Conservation (phyloP, 2,329 filamentous ascomycete genomes). For the Tolypocladium endophyticum region DNA sequence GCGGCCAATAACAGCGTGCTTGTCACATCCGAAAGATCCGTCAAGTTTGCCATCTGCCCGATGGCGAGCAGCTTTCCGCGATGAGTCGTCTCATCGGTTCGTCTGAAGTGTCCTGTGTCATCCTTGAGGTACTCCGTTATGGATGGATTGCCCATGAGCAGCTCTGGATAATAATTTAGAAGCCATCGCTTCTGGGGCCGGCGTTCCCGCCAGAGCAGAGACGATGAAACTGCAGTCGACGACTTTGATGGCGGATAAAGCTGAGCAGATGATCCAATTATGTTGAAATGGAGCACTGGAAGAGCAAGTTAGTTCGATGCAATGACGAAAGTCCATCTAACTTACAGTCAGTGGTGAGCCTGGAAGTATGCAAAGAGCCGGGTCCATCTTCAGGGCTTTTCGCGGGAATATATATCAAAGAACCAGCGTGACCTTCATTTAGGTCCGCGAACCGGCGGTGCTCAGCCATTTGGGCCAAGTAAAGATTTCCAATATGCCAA, state of each 20-base stretch:
- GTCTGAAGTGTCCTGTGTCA: conserved; percentile 20
- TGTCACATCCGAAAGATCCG: conserved; percentile 11
- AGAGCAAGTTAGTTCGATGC: background rate
- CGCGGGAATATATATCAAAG: conserved; percentile 18
- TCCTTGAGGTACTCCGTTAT: conserved; percentile 23
- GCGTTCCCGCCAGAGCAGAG: conserved; percentile 17
- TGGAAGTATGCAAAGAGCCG: conserved; percentile 19
- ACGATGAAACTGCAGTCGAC: conserved; percentile 10
- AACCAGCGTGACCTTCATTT: conserved; percentile 21
- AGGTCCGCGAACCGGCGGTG: conserved; percentile 19
- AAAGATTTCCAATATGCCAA: conserved; percentile 17
- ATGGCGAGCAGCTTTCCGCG: conserved; percentile 36
- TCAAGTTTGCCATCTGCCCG: conserved; percentile 40
- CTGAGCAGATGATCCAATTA: conserved; percentile 20
- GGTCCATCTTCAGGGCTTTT: conserved; percentile 10
- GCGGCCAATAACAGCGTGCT: conserved; percentile 31
- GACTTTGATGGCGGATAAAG: conserved; percentile 22
- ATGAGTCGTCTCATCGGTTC: conserved; percentile 13
- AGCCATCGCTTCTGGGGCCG: conserved; percentile 38
- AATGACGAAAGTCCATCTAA: background rate
- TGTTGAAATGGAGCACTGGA: conserved; percentile 20
- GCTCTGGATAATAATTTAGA: conserved; percentile 38
- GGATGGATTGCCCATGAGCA: conserved; percentile 26
- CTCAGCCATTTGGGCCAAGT: conserved; percentile 27
- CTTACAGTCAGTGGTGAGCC: conserved; percentile 16